A percentile compares a stretch with the other conserved stretches of the same genome.
Evolutionary conservation across 208 protist genomes (phyloP).

Genomic region (Herpetomonas tarakana): DNA sequence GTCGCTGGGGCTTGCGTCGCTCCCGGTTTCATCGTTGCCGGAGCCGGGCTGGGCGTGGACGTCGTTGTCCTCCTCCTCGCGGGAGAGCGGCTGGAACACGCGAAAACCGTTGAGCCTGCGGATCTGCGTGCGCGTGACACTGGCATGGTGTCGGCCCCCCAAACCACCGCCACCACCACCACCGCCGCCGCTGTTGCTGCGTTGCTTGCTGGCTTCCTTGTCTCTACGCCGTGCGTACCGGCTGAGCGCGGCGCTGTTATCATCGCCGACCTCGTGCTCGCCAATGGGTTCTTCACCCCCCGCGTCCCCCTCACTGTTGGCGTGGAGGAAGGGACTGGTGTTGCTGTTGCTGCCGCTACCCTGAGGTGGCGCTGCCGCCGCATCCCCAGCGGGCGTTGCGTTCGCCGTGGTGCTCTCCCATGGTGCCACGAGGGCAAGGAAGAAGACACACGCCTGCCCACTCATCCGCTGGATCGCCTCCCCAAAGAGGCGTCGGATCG

Average conservation of each 20-base stretch:
- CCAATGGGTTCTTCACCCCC: not conserved
- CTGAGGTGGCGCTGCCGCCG: too few species aligned
- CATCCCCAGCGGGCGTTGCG: too few species aligned
- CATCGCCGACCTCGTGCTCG: not conserved
- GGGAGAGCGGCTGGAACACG: not conserved
- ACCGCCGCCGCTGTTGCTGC: too few species aligned
- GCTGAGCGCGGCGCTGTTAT: not conserved
- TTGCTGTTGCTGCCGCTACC: too few species aligned
- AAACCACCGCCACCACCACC: too few species aligned
- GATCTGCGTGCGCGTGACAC: not conserved
- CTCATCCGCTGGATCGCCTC: slow-evolving; percentile 29
- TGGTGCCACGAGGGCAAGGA: slow-evolving; percentile 36
- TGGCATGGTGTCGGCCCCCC: too few species aligned
- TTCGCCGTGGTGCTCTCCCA: too few species aligned
- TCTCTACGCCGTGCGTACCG: not conserved
- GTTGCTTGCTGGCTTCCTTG: too few species aligned
- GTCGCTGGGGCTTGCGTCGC: too few species aligned
- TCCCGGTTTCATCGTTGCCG: not conserved
- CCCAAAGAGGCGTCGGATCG: slow-evolving; percentile 25
- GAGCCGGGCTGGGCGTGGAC: not conserved
- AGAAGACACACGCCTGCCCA: slow-evolving; percentile 30
- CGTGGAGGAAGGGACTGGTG: too few species aligned
- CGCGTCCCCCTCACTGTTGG: not conserved
- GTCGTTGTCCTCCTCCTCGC: slow-evolving; percentile 1
- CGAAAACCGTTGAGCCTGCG: not conserved